These are phyloP conservation scores for Ogataea nitratoaversa DNA, from an alignment of 805 yeast species.

Conservation along the genomic window DNA sequence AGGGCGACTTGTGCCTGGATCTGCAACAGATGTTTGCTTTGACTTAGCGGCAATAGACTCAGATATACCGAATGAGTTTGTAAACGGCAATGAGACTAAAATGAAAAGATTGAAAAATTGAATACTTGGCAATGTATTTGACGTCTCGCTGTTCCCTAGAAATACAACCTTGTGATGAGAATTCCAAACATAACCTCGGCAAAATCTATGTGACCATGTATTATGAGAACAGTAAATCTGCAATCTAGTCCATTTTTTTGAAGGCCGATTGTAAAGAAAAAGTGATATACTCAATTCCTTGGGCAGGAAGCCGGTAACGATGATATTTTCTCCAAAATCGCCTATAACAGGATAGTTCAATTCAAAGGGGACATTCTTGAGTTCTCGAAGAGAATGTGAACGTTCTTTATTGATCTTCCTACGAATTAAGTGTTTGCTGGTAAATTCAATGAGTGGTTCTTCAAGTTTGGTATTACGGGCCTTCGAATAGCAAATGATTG, in stretches of 20 bases:
- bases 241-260: slow-evolving; percentile 62
- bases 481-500: slow-evolving; percentile 7
- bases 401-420: neutral
- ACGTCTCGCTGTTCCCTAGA: slow-evolving; percentile 49
- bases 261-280: slow-evolving; percentile 47
- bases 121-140: slow-evolving; percentile 42
- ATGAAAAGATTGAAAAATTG: slow-evolving; percentile 45
- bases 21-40: neutral
- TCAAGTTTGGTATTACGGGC: slow-evolving; percentile 7
- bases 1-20: too few species aligned
- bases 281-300: slow-evolving; percentile 43
- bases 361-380: slow-evolving; percentile 38
- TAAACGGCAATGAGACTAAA: slow-evolving; percentile 49
- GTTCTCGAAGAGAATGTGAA: slow-evolving; percentile 7
- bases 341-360: slow-evolving; percentile 58
- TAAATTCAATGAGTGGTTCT: slow-evolving; percentile 25
- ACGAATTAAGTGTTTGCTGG: slow-evolving; percentile 7
- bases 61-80: slow-evolving; percentile 36
- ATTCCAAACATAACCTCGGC: slow-evolving; percentile 71
- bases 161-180: slow-evolving; percentile 70
- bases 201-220: slow-evolving; percentile 52
- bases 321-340: slow-evolving; percentile 60
- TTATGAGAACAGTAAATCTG: slow-evolving; percentile 52
- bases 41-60: neutral
- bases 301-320: slow-evolving; percentile 56